Conservation (phyloP, 495 filamentous ascomycete species). For the Penicillium tannophilum region DNA sequence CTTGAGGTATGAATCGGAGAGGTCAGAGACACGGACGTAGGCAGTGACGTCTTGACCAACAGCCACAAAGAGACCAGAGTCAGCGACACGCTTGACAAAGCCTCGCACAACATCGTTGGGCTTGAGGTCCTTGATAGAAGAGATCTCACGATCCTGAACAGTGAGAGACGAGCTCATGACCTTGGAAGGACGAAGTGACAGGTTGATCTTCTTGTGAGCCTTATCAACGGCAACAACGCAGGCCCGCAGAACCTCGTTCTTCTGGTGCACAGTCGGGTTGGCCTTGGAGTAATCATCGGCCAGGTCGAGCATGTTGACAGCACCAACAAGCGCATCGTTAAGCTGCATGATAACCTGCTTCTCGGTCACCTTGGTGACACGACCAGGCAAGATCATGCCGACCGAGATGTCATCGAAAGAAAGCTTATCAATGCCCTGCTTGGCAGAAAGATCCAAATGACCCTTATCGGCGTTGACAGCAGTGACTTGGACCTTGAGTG, state of each 20-base stretch:
- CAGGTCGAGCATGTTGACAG: slow-evolving; percentile 75
- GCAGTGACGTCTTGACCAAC: slow-evolving; percentile 79
- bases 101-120: slow-evolving; percentile 81
- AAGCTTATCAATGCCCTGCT: slow-evolving; percentile 56
- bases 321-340: slow-evolving; percentile 70
- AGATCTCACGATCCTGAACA: slow-evolving; percentile 79
- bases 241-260: slow-evolving; percentile 84
- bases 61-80: slow-evolving; percentile 82
- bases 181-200: slow-evolving; percentile 85
- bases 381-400: slow-evolving; percentile 78
- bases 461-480: slow-evolving; percentile 71
- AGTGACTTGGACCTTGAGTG: slow-evolving; percentile 75
- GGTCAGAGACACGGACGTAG: slow-evolving; percentile 78
- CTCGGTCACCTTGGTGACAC: slow-evolving; percentile 85
- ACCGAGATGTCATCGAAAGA: slow-evolving; percentile 67
- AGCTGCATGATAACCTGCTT: slow-evolving; percentile 81
- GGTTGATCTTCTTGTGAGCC: slow-evolving; percentile 75
- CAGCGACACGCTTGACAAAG: slow-evolving; percentile 83
- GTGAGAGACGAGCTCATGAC: slow-evolving; percentile 84
- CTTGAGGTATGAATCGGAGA: slow-evolving; percentile 89
- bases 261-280: slow-evolving; percentile 66
- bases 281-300: slow-evolving; percentile 80
- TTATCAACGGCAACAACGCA: slow-evolving; percentile 79
- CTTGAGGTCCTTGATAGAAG: slow-evolving; percentile 66
- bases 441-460: slow-evolving; percentile 80